Evolutionary conservation across 2,329 filamentous ascomycete genomes (phyloP).

Genomic region (Sporothrix curviconia): DNA sequence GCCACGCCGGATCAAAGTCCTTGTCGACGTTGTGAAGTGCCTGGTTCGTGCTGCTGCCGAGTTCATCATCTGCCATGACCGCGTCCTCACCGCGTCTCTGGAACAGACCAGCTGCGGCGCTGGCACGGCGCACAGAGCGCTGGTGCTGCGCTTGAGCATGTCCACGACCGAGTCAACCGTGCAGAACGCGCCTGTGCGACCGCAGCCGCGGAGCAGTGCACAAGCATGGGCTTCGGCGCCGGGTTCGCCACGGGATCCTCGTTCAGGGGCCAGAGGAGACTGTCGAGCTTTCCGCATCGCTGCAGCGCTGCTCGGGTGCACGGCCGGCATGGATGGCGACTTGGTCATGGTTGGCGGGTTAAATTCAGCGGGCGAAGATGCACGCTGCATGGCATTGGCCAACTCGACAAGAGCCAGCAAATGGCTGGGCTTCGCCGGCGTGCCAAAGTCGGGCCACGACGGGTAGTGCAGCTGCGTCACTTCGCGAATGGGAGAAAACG

Average conservation of each 20-base stretch:
- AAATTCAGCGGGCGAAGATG: slow-evolving; percentile 25
- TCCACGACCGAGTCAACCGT: slow-evolving; percentile 94
- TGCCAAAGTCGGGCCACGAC: slow-evolving; percentile 95
- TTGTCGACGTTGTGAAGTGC: background rate
- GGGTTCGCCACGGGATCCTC: slow-evolving; percentile 54
- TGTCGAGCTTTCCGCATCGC: slow-evolving; percentile 14
- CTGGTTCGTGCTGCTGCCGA: background rate
- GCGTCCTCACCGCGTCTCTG: slow-evolving; percentile 2
- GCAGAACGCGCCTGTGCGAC: slow-evolving; percentile 92
- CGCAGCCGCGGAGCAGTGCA: slow-evolving; percentile 94
- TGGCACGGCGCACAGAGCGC: background rate
- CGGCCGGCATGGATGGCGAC: background rate
- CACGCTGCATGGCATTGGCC: slow-evolving; percentile 66
- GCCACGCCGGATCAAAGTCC: slow-evolving; percentile 52
- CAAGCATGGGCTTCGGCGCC: slow-evolving; percentile 64
- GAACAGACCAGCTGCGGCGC: background rate
- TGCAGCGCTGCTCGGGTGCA: background rate
- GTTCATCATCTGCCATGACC: slow-evolving; percentile 8
- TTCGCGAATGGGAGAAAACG: slow-evolving; percentile 81
- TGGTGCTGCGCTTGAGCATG: slow-evolving; percentile 79
- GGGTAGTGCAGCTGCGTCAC: slow-evolving; percentile 93
- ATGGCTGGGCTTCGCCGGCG: slow-evolving; percentile 81
- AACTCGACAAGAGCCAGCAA: slow-evolving; percentile 85
- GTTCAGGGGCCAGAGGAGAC: slow-evolving; percentile 39
- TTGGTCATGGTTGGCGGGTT: background rate